A percentile compares a stretch with the other conserved stretches of the same genome.
These are phyloP conservation scores for Macrolepiota fuliginosa DNA, from an alignment of 768 basidiomycete species.

Conservation along the genomic window DNA sequence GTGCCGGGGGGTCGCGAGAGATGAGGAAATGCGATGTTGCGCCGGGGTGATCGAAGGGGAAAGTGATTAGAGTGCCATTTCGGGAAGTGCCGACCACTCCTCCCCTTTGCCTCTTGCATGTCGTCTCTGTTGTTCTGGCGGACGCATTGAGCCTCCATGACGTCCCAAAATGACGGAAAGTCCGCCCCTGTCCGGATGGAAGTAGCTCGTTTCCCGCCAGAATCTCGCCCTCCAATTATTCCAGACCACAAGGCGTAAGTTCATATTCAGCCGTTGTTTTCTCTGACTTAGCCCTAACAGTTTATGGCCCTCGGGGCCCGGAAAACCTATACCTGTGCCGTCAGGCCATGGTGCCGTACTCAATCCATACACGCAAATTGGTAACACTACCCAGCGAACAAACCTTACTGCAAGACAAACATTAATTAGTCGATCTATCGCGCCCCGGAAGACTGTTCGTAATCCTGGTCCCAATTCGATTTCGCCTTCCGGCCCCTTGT, in stretches of 20 bases:
- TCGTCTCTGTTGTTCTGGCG: slow-evolving; percentile 7
- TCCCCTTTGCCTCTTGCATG: slow-evolving; percentile 14
- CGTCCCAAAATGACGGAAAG: slow-evolving; percentile 10
- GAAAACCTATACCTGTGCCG: neutral
- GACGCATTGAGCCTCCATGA: slow-evolving; percentile 8
- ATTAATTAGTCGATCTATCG: neutral
- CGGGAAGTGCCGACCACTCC: slow-evolving; percentile 14
- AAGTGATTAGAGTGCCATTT: slow-evolving; percentile 10
- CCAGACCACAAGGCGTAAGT: slow-evolving; percentile 1
- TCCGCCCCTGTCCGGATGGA: neutral
- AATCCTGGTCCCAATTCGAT: neutral
- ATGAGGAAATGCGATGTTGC: neutral
- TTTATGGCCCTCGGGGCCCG: neutral
- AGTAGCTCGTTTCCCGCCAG: too few relatives aligned
- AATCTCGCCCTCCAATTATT: neutral
- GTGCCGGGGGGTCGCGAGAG: neutral
- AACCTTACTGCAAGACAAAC: slow-evolving; percentile 5
- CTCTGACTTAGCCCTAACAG: neutral
- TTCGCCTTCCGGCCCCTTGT: neutral
- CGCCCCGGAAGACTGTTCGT: neutral
- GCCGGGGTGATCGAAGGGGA: neutral
- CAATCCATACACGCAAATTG: slow-evolving; percentile 2
- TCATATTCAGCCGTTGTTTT: neutral
- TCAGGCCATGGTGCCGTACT: neutral
- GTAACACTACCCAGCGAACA: neutral